phyloP scores from a whole-genome alignment of 2,329 filamentous ascomycete species.

The Aspergillus arachidicola region DNA sequence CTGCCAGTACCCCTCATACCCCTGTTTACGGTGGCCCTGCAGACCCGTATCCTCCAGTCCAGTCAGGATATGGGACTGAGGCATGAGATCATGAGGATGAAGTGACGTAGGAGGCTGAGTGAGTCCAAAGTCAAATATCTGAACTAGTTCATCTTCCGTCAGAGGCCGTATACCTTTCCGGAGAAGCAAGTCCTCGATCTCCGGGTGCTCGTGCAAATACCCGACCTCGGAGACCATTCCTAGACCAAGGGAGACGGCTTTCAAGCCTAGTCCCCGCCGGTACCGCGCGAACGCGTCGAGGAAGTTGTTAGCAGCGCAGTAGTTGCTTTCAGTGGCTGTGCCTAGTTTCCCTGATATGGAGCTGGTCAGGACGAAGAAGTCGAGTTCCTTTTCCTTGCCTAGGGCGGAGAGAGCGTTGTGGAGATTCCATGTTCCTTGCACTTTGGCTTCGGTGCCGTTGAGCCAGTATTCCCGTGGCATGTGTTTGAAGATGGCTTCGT shows the following conservation, averaged over 20 bases:
- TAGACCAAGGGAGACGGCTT: not conserved
- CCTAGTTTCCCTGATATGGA: not conserved
- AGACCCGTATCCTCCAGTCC: not conserved
- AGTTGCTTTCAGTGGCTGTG: not conserved
- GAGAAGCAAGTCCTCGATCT: not conserved
- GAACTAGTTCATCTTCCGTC: not conserved
- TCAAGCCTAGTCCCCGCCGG: not conserved
- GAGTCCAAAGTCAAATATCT: not conserved
- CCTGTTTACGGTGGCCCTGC: not conserved
- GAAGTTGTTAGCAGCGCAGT: slow-evolving; percentile 5
- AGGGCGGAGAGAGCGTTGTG: not conserved
- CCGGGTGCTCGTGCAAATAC: not conserved
- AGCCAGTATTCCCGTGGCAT: not conserved
- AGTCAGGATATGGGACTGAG: not conserved
- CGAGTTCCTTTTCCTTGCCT: not conserved
- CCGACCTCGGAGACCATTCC: not conserved
- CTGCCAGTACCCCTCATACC: not conserved
- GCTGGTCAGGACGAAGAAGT: slow-evolving; percentile 6
- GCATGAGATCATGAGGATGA: not conserved
- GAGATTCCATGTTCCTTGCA: not conserved
- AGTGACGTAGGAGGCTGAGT: not conserved
- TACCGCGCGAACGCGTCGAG: slow-evolving; percentile 1
- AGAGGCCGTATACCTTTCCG: not conserved
- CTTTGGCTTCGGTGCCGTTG: not conserved
- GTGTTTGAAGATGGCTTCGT: not conserved